phyloP scores from a whole-genome alignment of 2,329 filamentous ascomycete species.

The Paracoccidioides brasiliensis region DNA sequence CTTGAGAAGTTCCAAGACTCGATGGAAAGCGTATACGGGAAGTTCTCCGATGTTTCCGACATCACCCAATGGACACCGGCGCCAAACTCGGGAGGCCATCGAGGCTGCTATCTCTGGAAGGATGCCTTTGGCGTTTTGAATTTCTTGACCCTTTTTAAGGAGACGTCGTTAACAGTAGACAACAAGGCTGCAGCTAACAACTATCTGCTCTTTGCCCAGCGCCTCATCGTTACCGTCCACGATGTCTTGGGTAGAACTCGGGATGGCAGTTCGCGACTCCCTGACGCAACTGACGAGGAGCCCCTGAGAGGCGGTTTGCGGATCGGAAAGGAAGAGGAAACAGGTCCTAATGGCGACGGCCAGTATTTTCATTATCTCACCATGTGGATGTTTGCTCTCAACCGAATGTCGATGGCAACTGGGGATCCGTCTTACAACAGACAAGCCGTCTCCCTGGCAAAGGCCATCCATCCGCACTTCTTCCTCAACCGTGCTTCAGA shows the following conservation, averaged over 20 bases:
- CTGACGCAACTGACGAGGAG: constrained; percentile 38
- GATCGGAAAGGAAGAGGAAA: constrained; percentile 42
- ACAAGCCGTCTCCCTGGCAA: constrained; percentile 40
- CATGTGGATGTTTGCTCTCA: constrained; percentile 51
- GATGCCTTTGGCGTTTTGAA: constrained; percentile 49
- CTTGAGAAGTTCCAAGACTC: constrained; percentile 7
- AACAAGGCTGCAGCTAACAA: constrained; percentile 16
- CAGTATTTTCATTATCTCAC: constrained; percentile 52
- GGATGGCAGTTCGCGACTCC: constrained; percentile 35
- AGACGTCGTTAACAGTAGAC: constrained; percentile 15
- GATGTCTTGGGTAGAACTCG: constrained; percentile 40
- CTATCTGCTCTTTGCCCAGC: constrained; percentile 39
- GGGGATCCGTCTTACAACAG: constrained; percentile 37
- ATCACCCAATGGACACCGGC: constrained; percentile 35
- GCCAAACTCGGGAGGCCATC: constrained; percentile 39
- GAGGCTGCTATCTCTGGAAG: constrained; percentile 49
- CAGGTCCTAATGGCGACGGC: constrained; percentile 42
- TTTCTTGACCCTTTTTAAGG: constrained; percentile 41
- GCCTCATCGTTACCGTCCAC: constrained; percentile 41
- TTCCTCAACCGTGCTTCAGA: constrained; percentile 26
- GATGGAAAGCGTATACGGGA: constrained; percentile 31
- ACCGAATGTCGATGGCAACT: constrained; percentile 39
- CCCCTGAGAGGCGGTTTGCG: constrained; percentile 44
- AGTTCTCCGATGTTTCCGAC: constrained; percentile 19
- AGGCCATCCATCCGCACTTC: constrained; percentile 42